Evolutionary conservation across 164 flowering plant species (phyloP).

Genomic region (Platanus orientalis): DNA sequence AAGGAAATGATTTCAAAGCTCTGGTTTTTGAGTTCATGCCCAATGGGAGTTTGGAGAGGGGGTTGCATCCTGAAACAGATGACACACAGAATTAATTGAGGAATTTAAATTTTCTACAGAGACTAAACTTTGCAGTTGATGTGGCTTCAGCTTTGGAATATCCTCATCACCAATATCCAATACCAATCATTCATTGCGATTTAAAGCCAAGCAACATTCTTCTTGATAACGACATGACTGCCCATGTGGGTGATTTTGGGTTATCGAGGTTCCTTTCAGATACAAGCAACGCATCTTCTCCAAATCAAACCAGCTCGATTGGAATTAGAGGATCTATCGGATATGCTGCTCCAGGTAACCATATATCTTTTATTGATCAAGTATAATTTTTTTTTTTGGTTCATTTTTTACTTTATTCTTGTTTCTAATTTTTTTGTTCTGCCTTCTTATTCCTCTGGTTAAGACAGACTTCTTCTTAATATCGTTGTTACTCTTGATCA

Average conservation of each 20-base stretch:
- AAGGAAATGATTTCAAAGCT: constrained; percentile 33
- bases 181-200: constrained; percentile 30
- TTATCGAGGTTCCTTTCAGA: constrained; percentile 22
- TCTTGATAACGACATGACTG: constrained; percentile 25
- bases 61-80: constrained; percentile 19
- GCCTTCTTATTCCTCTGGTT: too few relatives aligned
- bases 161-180: constrained; percentile 24
- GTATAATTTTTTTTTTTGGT: too few relatives aligned
- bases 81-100: not conserved
- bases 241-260: constrained; percentile 37
- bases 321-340: constrained; percentile 34
- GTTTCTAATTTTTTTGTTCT: not conserved
- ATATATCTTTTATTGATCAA: not conserved
- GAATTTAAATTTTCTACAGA: constrained; percentile 21
- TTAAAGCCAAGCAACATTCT: constrained; percentile 33
- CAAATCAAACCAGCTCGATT: constrained; percentile 13
- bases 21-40: constrained; percentile 32
- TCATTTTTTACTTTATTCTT: too few relatives aligned
- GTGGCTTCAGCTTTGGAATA: constrained; percentile 34
- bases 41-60: constrained; percentile 30
- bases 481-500: too few relatives aligned
- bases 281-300: not conserved
- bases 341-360: constrained; percentile 39
- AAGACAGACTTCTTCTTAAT: too few relatives aligned
- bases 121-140: constrained; percentile 29